phyloP scores from a whole-genome alignment of 805 yeast species.

The Candida sphagnicola region DNA sequence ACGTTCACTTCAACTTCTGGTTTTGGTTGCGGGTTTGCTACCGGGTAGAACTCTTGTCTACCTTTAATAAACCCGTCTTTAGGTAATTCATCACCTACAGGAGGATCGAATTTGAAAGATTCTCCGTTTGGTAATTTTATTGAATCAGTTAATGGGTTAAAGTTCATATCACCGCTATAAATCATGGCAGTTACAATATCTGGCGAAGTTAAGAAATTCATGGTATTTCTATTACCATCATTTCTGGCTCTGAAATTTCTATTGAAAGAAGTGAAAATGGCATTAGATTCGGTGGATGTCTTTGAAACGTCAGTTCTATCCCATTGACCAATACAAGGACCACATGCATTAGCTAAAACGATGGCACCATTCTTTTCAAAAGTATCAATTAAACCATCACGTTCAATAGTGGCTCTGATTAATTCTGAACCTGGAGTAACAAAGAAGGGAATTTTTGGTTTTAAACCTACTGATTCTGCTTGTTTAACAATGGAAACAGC shows the following conservation, averaged over 20 bases:
- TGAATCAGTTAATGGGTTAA: conserved; percentile 88
- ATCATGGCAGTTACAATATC: conserved; percentile 97
- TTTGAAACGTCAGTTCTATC: conserved; percentile 79
- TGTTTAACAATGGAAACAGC: conserved; percentile 87
- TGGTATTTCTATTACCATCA: conserved; percentile 96
- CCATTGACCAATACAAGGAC: conserved; percentile 99
- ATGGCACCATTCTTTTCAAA: conserved; percentile 87
- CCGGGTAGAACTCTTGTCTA: conserved; percentile 72
- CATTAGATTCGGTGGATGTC: conserved; percentile 64
- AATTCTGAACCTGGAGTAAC: conserved; percentile 99
- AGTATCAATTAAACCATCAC: conserved; percentile 84
- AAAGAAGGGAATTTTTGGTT: conserved; percentile 86
- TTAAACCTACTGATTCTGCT: conserved; percentile 81
- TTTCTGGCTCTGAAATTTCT: conserved; percentile 97
- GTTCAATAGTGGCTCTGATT: conserved; percentile 92
- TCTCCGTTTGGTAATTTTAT: conserved; percentile 68
- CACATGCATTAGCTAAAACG: conserved; percentile 96
- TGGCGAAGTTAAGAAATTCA: conserved; percentile 98
- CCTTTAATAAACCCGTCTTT: conserved; percentile 71
- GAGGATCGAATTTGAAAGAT: conserved; percentile 73
- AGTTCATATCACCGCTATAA: conserved; percentile 87
- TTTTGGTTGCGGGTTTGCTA: conserved; percentile 59
- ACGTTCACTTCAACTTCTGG: conserved; percentile 60
- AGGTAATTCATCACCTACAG: conserved; percentile 84
- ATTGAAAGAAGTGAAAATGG: conserved; percentile 95